phyloP scores from a whole-genome alignment of 306 rosid genomes.

The Rosa chinensis region DNA sequence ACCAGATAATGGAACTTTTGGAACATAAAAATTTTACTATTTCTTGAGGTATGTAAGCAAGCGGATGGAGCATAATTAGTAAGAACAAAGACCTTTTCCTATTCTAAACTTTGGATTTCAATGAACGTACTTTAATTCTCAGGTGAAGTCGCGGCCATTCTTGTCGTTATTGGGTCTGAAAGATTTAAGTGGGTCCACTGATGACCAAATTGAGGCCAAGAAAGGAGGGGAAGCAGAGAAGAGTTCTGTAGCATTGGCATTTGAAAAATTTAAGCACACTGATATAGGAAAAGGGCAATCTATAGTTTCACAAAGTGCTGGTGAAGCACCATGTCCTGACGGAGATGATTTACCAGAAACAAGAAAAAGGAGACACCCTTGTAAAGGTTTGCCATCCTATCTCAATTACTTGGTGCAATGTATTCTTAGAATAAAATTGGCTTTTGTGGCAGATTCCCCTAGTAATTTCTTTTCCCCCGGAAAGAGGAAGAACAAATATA shows the following conservation, averaged over 20 bases:
- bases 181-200: conserved; percentile 18
- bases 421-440: background rate
- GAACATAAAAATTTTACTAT: background rate
- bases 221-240: conserved; percentile 39
- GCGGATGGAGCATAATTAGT: background rate
- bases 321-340: conserved; percentile 38
- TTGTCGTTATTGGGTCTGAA: conserved; percentile 48
- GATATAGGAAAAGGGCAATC: conserved; percentile 36
- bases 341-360: conserved; percentile 37
- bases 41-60: background rate
- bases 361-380: conserved; percentile 61
- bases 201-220: conserved; percentile 24
- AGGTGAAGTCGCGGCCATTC: conserved; percentile 81
- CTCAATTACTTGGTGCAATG: conserved; percentile 5
- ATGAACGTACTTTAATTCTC: conserved; percentile 3
- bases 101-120: conserved; percentile 1
- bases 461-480: too few relatives aligned
- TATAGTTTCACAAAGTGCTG: conserved; percentile 26
- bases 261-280: conserved; percentile 60
- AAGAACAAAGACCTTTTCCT: background rate
- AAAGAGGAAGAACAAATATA: background rate
- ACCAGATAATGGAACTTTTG: background rate
- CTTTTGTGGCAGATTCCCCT: conserved; percentile 10
- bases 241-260: conserved; percentile 34
- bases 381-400: conserved; percentile 51